Base-by-base conservation (phyloP, 148 eudicot genomes). In the Persicaria maculosa region DNA sequence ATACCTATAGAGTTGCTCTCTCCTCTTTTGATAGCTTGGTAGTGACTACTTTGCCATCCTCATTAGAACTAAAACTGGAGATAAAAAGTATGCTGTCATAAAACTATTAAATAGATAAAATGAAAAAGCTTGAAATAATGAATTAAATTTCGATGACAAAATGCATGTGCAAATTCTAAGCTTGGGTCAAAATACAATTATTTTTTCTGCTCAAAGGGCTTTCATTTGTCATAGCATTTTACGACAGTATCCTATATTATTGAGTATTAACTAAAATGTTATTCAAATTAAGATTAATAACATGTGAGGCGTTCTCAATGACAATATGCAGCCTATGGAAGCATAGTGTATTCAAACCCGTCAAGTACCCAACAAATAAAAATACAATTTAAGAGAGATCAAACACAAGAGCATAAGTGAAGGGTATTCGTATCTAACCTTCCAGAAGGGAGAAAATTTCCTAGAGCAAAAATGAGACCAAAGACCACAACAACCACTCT, bases 401-500 rank as follows among this genome's bases (percentile, higher is more conserved):
- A 17, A 17, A 58, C 3, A 58, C 9, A 58, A 58, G 64, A 65
- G 47, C 16, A 16, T 4, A 40, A 65, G 47, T 65, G 70, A 71
- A 45, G 53, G 15, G 52, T 22, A 71, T 22, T 46, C 46, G 54
- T 45, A 25, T 14, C 68, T 48, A 80, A 90, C 92, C 92, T 88
- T 79, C 87, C 89, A 45, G 94, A 80, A 43, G 97, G 99, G 47
- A 92, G 85, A 80, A 95, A 90, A 77, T 95, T 97, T 74, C 99
- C 99, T 50, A 95, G 80, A 74, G 99, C 97, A 86, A 95, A 95
- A 74, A 92, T 88, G 73, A 95, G 81, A 71, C 99, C 97, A 72
- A 95, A 92, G 74, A 82, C 86, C 82, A 82, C 87, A 46, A 92
- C 89, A 73, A 93, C 97, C 74, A 86, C 77, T 72, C 97, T 97